These are phyloP conservation scores for Geopyxis carbonaria DNA, from an alignment of 495 filamentous ascomycete species.

Conservation along the genomic window DNA sequence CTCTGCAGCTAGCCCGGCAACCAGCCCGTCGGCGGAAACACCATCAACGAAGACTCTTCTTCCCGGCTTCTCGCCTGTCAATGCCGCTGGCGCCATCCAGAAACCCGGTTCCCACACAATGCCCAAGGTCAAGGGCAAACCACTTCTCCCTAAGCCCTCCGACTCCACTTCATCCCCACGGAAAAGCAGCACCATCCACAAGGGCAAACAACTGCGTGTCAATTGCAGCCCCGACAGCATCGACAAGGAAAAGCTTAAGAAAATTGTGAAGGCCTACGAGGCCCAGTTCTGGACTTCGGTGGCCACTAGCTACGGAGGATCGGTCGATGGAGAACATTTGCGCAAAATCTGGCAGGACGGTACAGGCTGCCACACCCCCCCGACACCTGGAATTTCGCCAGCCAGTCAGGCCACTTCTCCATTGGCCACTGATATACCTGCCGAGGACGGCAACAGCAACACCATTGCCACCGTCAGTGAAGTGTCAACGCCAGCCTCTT, in stretches of 20 bases:
- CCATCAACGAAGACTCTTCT: slow-evolving; percentile 15
- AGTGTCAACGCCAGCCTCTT: slow-evolving; percentile 18
- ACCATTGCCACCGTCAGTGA: slow-evolving; percentile 17
- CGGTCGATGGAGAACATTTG: slow-evolving; percentile 43
- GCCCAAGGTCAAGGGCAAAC: slow-evolving; percentile 24
- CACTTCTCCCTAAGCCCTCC: slow-evolving; percentile 23
- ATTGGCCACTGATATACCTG: background rate
- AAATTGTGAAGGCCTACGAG: slow-evolving; percentile 52
- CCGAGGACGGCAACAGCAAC: slow-evolving; percentile 1
- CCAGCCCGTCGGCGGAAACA: slow-evolving; percentile 19
- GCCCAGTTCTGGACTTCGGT: slow-evolving; percentile 55
- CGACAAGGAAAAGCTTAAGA: slow-evolving; percentile 49
- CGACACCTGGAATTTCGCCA: slow-evolving; percentile 21
- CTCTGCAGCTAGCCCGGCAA: slow-evolving; percentile 20
- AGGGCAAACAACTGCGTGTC: slow-evolving; percentile 21
- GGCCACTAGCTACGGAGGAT: slow-evolving; percentile 49
- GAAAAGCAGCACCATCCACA: slow-evolving; percentile 5
- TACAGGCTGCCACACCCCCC: slow-evolving; percentile 6
- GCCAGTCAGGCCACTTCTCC: slow-evolving; percentile 4
- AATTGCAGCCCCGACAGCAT: slow-evolving; percentile 30
- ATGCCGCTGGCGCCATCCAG: slow-evolving; percentile 23
- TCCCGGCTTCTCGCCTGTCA: slow-evolving; percentile 27
- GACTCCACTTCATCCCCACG: slow-evolving; percentile 12
- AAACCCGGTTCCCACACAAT: slow-evolving; percentile 16
- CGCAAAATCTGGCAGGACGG: slow-evolving; percentile 47